A percentile compares a stretch with the other conserved stretches of the same genome.
Conservation (phyloP, 768 basidiomycete species). For the Pleurotus salmoneostramineus region DNA sequence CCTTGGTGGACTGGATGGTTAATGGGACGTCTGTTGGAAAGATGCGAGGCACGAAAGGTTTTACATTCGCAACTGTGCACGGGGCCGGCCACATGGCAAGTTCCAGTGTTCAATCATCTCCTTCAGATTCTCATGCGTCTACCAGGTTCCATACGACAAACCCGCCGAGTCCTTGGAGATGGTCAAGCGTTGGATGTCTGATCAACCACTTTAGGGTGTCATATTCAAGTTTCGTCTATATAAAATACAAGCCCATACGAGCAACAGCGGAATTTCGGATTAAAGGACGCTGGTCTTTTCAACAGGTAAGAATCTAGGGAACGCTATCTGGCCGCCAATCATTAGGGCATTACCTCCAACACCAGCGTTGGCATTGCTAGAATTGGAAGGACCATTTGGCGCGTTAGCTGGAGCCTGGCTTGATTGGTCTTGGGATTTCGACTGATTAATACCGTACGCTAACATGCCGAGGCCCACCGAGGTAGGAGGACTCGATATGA, state of each 20-base stretch:
- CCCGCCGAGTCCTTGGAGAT: slow-evolving; percentile 49
- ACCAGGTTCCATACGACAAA: slow-evolving; percentile 61
- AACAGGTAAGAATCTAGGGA: neutral
- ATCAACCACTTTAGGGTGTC: too few species aligned
- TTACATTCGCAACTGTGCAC: slow-evolving; percentile 63
- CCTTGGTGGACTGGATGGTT: slow-evolving; percentile 56
- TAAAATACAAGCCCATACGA: too few species aligned
- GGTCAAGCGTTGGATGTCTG: slow-evolving; percentile 44
- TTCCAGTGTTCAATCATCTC: slow-evolving; percentile 1
- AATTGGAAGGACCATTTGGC: neutral
- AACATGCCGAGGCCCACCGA: neutral
- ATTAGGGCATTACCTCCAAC: neutral
- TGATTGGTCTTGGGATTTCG: neutral
- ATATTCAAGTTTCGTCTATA: too few species aligned
- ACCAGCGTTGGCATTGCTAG: neutral
- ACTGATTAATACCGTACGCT: neutral
- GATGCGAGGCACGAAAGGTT: slow-evolving; percentile 35
- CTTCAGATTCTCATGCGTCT: neutral
- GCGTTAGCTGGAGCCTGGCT: neutral
- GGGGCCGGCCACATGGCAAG: slow-evolving; percentile 72
- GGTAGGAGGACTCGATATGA: neutral
- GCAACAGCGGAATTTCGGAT: neutral
- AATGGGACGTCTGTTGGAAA: slow-evolving; percentile 38
- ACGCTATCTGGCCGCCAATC: neutral
- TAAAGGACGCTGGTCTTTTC: neutral